These are phyloP conservation scores for Agrocybe chaxingu DNA, from an alignment of 768 basidiomycete genomes.

Conservation along the genomic window DNA sequence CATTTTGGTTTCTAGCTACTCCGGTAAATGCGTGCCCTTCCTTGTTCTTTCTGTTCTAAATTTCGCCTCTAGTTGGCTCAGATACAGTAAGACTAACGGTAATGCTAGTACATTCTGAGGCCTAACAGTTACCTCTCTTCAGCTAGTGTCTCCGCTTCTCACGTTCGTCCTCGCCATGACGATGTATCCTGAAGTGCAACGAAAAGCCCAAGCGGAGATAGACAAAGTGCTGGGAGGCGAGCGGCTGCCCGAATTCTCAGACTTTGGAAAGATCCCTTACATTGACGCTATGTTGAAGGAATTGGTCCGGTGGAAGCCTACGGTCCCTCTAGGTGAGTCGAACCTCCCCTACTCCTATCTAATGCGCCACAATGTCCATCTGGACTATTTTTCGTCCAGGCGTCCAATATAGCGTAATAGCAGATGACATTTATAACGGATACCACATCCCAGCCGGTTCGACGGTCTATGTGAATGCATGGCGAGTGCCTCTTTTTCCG, in stretches of 20 bases:
- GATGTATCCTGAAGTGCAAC: constrained; percentile 30
- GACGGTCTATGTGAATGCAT: constrained; percentile 9
- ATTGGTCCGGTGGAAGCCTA: constrained; percentile 23
- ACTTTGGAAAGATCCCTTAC: constrained; percentile 31
- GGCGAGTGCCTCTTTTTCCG: background rate
- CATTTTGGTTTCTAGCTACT: constrained; percentile 3
- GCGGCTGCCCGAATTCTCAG: constrained; percentile 31
- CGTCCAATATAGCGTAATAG: constrained; percentile 1
- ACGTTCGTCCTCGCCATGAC: constrained; percentile 35
- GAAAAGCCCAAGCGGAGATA: constrained; percentile 30
- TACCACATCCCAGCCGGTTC: constrained; percentile 10
- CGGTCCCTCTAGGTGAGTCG: constrained; percentile 23
- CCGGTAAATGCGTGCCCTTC: background rate
- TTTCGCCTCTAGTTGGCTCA: background rate
- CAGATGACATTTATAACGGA: constrained; percentile 4
- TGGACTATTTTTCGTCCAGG: background rate
- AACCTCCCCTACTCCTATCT: background rate
- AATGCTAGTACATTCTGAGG: background rate
- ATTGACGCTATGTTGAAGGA: constrained; percentile 32
- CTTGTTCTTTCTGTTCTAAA: background rate
- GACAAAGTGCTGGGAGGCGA: constrained; percentile 27
- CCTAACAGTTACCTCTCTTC: too few relatives aligned
- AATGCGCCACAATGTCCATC: background rate
- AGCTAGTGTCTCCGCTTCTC: constrained; percentile 2
- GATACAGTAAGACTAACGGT: constrained; percentile 6